Base-by-base conservation (phyloP, 352 stramenopile species). In the Globisporangium nagaii region DNA sequence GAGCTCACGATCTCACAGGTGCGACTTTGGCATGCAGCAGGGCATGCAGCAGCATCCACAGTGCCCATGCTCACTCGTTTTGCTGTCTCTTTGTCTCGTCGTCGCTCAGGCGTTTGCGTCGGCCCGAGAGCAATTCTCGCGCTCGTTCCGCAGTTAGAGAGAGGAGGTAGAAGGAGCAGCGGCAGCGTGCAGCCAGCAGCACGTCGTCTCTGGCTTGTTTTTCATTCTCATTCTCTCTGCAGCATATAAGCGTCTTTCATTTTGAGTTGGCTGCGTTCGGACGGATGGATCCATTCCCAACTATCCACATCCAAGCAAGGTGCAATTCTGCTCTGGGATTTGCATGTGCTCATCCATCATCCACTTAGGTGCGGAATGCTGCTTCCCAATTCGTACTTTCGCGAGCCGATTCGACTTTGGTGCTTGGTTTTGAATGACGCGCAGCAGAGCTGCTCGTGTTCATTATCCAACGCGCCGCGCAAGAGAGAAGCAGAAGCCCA, bases 1-100 rank as follows among this genome's bases (percentile, higher is more conserved):
- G 85, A 95, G 60, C 79, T 95, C 56, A 90, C 81, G 41, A 92
- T 95, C 58, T 90, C 80, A 60, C 84, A 94, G 71, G 80, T 88
- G 13, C 9, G 58, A 40, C 41, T 17, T 24, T 17, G 20, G n/a
- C n/a, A n/a, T n/a, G n/a, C n/a, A n/a, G n/a, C n/a, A n/a, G n/a
- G n/a, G n/a, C n/a, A n/a, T n/a, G n/a, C n/a, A n/a, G n/a, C n/a
- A n/a, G n/a, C n/a, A n/a, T n/a, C n/a, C n/a, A n/a, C n/a, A n/a
- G n/a, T n/a, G n/a, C n/a, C n/a, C n/a, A n/a, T n/a, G n/a, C n/a
- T n/a, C n/a, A n/a, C n/a, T n/a, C n/a, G n/a, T n/a, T n/a, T n/a
- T n/a, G n/a, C n/a, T n/a, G n/a, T n/a, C n/a, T n/a, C n/a, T n/a
- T n/a, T n/a, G n/a, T n/a, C n/a, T n/a, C n/a, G n/a, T n/a, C n/a